phyloP scores from a whole-genome alignment of 768 basidiomycete species.

The Coprinellus micaceus region DNA sequence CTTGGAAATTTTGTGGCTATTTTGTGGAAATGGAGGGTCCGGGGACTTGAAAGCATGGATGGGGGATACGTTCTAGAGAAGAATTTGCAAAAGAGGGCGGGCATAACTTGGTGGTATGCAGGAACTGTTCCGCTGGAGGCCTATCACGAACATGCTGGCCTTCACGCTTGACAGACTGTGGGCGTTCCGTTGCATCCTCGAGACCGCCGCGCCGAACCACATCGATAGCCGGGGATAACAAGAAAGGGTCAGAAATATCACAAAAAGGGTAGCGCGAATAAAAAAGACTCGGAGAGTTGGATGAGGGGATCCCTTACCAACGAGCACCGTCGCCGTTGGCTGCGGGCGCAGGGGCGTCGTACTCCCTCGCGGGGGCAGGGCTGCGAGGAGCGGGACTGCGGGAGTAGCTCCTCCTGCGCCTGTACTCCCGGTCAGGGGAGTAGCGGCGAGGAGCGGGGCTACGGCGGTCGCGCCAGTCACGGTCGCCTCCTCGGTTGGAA shows the following conservation, averaged over 20 bases:
- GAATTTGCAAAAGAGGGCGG: slow-evolving; percentile 50
- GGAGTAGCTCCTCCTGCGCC: slow-evolving; percentile 72
- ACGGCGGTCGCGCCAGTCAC: slow-evolving; percentile 80
- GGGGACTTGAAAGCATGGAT: slow-evolving; percentile 13
- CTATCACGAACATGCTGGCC: slow-evolving; percentile 32
- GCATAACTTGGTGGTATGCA: slow-evolving; percentile 39
- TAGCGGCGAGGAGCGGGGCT: slow-evolving; percentile 69
- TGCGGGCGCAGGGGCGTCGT: slow-evolving; percentile 15
- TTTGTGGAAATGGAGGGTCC: slow-evolving; percentile 18
- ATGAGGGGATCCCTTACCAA: slow-evolving; percentile 49
- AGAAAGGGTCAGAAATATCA: slow-evolving; percentile 1
- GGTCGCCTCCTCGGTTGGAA: slow-evolving; percentile 24
- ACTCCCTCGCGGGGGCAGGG: slow-evolving; percentile 33
- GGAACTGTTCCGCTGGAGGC: slow-evolving; percentile 25
- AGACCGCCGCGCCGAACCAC: neutral
- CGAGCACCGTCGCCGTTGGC: slow-evolving; percentile 37
- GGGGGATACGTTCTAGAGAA: slow-evolving; percentile 34
- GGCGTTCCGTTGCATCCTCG: neutral
- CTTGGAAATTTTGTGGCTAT: slow-evolving; percentile 28
- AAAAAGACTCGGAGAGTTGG: slow-evolving; percentile 16
- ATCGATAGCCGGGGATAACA: neutral
- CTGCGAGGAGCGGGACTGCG: slow-evolving; percentile 76
- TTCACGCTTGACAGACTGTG: neutral
- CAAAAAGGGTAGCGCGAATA: slow-evolving; percentile 7
- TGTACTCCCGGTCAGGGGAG: slow-evolving; percentile 62